Conservation (phyloP, 1,284 basidiomycete genomes). For the Boletus hoseneyae region DNA sequence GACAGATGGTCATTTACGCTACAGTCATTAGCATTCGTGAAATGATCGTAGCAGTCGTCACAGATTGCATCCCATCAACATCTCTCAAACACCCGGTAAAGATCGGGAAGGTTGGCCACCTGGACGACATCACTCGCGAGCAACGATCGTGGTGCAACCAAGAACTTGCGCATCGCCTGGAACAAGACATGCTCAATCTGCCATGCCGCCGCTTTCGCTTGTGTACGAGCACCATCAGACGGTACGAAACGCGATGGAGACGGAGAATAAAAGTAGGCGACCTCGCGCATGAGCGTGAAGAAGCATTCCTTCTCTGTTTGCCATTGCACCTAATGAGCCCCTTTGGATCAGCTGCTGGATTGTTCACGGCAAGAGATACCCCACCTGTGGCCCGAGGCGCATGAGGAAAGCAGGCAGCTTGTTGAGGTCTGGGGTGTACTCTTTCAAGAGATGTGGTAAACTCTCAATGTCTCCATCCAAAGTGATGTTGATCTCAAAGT, state of each 20-base stretch:
- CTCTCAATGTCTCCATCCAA: slow-evolving; percentile 64
- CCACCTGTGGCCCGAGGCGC: slow-evolving; percentile 80
- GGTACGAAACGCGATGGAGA: slow-evolving; percentile 22
- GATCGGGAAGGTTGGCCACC: slow-evolving; percentile 81
- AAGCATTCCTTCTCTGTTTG: slow-evolving; percentile 84
- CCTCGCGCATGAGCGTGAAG: slow-evolving; percentile 78
- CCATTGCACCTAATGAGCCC: slow-evolving; percentile 76
- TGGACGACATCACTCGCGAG: slow-evolving; percentile 78
- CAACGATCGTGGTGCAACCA: slow-evolving; percentile 65
- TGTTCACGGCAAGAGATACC: slow-evolving; percentile 10
- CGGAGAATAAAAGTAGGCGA: slow-evolving; percentile 89
- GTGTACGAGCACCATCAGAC: slow-evolving; percentile 33
- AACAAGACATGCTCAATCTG: slow-evolving; percentile 88
- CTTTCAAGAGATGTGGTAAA: slow-evolving; percentile 79
- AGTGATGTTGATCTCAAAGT: slow-evolving; percentile 80
- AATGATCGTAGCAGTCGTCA: slow-evolving; percentile 4
- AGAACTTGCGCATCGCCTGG: slow-evolving; percentile 74
- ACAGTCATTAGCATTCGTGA: not conserved
- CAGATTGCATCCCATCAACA: slow-evolving; percentile 64
- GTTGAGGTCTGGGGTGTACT: slow-evolving; percentile 84
- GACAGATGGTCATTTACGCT: not conserved
- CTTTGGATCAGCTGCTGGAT: not conserved
- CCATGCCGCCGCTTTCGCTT: slow-evolving; percentile 66
- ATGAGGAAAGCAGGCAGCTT: slow-evolving; percentile 83
- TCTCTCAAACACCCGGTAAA: slow-evolving; percentile 89